Evolutionary conservation across 169 alveolate species (phyloP).

Genomic region (Babesia ovata): DNA sequence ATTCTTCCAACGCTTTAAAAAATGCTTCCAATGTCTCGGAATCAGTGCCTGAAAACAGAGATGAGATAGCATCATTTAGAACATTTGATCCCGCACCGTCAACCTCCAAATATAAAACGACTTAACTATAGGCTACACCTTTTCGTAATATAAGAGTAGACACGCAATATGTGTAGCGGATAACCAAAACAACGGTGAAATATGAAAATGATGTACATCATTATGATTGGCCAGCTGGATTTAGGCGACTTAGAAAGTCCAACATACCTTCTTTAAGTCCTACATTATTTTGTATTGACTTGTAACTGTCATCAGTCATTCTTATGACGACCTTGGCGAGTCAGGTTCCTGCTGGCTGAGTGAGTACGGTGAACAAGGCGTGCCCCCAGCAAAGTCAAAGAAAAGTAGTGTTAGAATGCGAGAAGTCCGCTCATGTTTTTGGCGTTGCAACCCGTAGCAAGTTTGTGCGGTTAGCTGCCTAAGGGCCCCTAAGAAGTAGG

Average conservation of each 20-base stretch:
- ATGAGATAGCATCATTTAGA: background rate
- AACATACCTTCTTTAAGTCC: background rate
- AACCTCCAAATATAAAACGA: too few species aligned
- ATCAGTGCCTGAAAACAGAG: background rate
- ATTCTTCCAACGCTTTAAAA: constrained; percentile 10
- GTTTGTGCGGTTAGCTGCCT: background rate
- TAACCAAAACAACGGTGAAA: too few species aligned
- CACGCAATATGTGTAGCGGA: too few species aligned
- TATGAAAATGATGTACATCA: too few species aligned
- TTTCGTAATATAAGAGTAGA: too few species aligned
- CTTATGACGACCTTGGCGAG: background rate
- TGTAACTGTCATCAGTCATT: background rate
- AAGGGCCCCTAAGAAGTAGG: background rate
- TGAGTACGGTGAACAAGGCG: background rate
- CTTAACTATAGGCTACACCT: too few species aligned
- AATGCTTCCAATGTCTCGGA: constrained; percentile 13
- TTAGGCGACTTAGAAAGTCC: background rate
- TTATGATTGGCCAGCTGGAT: too few species aligned
- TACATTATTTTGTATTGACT: background rate
- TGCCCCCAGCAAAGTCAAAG: background rate
- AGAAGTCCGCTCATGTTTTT: background rate
- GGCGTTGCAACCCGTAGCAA: background rate
- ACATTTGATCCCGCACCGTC: background rate
- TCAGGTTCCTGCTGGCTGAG: too few species aligned
- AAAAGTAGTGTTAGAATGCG: background rate